Base-by-base conservation (phyloP, 768 basidiomycete genomes). In the button mushroom (Agaricus bisporus) region DNA sequence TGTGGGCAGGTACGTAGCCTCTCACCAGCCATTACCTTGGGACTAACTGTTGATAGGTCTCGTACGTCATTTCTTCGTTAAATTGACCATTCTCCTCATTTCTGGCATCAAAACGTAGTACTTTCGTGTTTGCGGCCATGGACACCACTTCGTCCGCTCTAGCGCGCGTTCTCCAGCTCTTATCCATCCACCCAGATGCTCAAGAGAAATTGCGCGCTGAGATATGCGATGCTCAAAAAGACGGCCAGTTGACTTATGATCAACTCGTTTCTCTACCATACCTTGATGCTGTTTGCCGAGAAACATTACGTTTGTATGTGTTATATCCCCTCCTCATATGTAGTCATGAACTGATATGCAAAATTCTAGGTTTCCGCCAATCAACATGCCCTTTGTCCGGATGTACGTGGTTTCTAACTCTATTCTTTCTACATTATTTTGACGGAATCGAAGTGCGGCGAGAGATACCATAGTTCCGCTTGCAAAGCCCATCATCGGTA, bases 131-230 rank as follows among this genome's bases (percentile, higher is more conserved):
- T 53, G 73, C 73, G 0, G 74, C 69, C 0, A 71, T 67, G 53
- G 76, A 77, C 52, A 77, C 74, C 2, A 76, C 74, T 0, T 73
- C 74, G 1, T 64, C 59, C 6, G 69, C 70, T 1, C 56, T 77
- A 6, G 58, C 66, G 0, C 32, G 32, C 32, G 2, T 32, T 32
- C 7, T 32, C 11, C 66, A 71, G 2, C 67, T 63, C 3, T 49
- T 78, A 2, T 55, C 63, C 36, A 41, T 69, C 0, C 64, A 76
- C 0, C 57, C 73, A 0, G 48, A 62, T 12, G 68, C 61, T 8
- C 77, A 79, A 58, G 64, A 65, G 1, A 71, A 60, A 41, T 59
- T 77, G 0, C 64, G 73, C 14, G 41, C 55, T 10, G 75, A 76
- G 45, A 56, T 77, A 25, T 20, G 50, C 2, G 60, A 66, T 2